Conservation (phyloP, 2,329 filamentous ascomycete species). For the Aphanocladium album region DNA sequence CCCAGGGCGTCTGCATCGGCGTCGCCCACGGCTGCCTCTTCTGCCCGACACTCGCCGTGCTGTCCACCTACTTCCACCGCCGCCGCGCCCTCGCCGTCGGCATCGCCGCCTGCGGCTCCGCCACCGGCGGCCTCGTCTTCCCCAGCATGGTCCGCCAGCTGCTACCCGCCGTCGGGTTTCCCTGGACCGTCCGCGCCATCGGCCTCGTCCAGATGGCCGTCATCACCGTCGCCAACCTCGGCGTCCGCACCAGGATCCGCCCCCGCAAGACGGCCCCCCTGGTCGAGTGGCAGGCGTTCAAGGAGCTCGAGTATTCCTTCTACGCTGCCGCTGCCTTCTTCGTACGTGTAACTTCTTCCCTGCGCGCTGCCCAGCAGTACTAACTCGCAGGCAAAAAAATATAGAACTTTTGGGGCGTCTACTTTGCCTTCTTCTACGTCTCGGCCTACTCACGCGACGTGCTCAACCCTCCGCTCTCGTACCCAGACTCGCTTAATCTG, state of each 20-base stretch:
- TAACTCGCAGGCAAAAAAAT: neutral
- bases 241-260: constrained; percentile 37
- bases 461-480: constrained; percentile 35
- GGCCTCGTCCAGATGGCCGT: constrained; percentile 53
- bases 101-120: constrained; percentile 54
- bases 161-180: constrained; percentile 30
- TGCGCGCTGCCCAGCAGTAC: no score
- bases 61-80: constrained; percentile 61
- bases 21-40: constrained; percentile 59
- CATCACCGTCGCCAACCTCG: constrained; percentile 31
- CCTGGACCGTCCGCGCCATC: constrained; percentile 54
- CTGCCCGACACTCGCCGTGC: constrained; percentile 57
- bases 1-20: constrained; percentile 54
- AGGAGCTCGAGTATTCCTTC: constrained; percentile 32
- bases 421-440: constrained; percentile 57
- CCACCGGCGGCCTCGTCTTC: constrained; percentile 55
- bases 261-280: constrained; percentile 36
- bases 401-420: constrained; percentile 46
- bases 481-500: constrained; percentile 51
- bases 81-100: constrained; percentile 57
- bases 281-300: constrained; percentile 42
- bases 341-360: constrained; percentile 13
- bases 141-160: constrained; percentile 32
- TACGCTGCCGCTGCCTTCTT: constrained; percentile 32
- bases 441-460: constrained; percentile 42